These are phyloP conservation scores for Cutaneotrichosporon dermatis DNA, from an alignment of 1,284 basidiomycete genomes.

Conservation along the genomic window DNA sequence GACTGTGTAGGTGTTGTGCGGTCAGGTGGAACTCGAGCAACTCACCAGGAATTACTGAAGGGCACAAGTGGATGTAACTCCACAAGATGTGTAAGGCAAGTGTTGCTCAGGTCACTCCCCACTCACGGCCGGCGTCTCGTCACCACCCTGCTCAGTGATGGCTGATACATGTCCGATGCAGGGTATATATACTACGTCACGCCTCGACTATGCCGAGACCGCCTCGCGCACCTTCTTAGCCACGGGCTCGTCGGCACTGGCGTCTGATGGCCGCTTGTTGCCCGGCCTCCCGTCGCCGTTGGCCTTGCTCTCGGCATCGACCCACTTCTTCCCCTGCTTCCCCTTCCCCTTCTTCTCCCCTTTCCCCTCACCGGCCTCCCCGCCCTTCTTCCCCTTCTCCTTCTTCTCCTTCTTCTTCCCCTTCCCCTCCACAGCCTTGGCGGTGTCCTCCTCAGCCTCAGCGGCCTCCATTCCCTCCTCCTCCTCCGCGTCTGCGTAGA, in stretches of 20 bases:
- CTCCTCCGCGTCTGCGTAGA: conserved; percentile 60
- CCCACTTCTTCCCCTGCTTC: too few relatives aligned
- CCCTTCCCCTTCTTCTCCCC: neutral
- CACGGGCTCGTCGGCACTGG: conserved; percentile 2
- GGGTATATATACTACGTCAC: neutral
- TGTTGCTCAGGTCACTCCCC: too few relatives aligned
- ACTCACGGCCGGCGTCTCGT: too few relatives aligned
- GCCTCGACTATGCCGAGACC: neutral
- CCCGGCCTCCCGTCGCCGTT: too few relatives aligned
- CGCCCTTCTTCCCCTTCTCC: neutral
- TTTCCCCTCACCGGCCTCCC: neutral
- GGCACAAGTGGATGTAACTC: too few relatives aligned
- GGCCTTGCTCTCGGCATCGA: too few relatives aligned
- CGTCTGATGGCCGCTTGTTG: conserved; percentile 3
- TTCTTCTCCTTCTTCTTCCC: neutral
- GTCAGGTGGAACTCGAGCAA: too few relatives aligned
- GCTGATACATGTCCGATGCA: conserved; percentile 1
- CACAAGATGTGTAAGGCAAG: too few relatives aligned
- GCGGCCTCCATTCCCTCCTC: conserved; percentile 51
- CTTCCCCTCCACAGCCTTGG: neutral
- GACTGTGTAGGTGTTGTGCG: too few relatives aligned
- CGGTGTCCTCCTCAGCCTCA: neutral
- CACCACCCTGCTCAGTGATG: too few relatives aligned
- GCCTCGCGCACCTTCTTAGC: conserved; percentile 3
- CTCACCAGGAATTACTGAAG: too few relatives aligned